Evolutionary conservation across 169 alveolate species (phyloP), one percentile per base, ranked within the genome.

Genomic region (Neospora caninum): DNA sequence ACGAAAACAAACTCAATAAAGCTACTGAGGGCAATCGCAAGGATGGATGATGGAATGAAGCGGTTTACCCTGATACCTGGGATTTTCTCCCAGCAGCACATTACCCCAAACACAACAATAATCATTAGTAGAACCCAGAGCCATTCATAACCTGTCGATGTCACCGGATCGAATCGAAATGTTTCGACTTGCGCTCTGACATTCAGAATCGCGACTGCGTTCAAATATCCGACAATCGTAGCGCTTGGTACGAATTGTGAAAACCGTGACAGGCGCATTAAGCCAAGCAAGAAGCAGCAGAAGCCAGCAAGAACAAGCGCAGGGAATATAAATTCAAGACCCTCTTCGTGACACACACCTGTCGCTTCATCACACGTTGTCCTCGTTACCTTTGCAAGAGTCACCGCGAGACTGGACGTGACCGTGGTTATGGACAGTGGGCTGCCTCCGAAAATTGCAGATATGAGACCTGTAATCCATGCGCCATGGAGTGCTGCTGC

Each of bases 131-230:
- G 78, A 16, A 89, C 93, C 70, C 53, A 39, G 31, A 89, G 42
- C 93, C 93, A 89, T 70, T 89, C 93, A 36, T 89, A 89, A 6
- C 93, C 93, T 25, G 93, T 89, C 7, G 93, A 89, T n/a, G 88
- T 69, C 20, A 91, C 91, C 13, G 89, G 94, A 10, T 91, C 94
- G 91, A 42, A 80, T 45, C 73, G 41, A 39, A 91, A 80, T 20
- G 94, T 84, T 7, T 78, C 89, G 39, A 91, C 45, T 78, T 91
- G 94, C 27, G 94, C 84, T 34, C 82, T 43, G 67, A 91, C 64
- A 49, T 91, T 91, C 45, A 91, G 84, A 38, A 91, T 73, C 20
- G 94, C 94, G n/a, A 91, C 91, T 2, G 94, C 94, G 29, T 64
- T 69, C 54, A 91, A 73, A 38, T 91, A 91, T 36, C 94, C 94